These are phyloP conservation scores for Megacollybia marginata DNA, from an alignment of 768 basidiomycete species.

Conservation along the genomic window DNA sequence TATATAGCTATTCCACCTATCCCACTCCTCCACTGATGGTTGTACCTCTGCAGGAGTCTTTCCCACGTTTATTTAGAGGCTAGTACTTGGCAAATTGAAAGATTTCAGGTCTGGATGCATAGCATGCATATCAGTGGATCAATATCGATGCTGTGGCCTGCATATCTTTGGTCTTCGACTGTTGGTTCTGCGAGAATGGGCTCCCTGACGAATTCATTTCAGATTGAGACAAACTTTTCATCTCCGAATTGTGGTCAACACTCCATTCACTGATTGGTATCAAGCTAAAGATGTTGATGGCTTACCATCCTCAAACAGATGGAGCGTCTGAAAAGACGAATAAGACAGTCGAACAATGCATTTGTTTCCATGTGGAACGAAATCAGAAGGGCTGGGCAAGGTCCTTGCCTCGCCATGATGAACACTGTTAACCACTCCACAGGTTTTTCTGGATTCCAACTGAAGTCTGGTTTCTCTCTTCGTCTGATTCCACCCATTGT, in stretches of 20 bases:
- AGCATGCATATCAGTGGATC: too few species aligned
- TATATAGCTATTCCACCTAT: too few species aligned
- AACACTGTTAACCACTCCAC: conserved; percentile 21
- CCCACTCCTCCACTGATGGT: too few species aligned
- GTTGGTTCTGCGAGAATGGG: conserved; percentile 15
- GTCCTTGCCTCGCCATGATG: conserved; percentile 25
- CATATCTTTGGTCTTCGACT: conserved; percentile 9
- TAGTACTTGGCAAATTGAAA: too few species aligned
- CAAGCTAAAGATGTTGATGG: conserved; percentile 21
- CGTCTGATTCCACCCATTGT: conserved; percentile 17
- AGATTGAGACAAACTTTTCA: conserved; percentile 22
- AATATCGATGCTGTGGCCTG: too few species aligned
- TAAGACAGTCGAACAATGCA: conserved; percentile 21
- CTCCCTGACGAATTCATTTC: conserved; percentile 14
- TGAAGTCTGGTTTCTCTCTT: conserved; percentile 15
- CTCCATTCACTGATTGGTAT: conserved; percentile 12
- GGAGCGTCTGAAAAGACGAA: conserved; percentile 25
- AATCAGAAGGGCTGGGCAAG: conserved; percentile 26
- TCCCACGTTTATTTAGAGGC: too few species aligned
- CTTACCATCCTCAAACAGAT: conserved; percentile 31
- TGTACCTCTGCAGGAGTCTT: too few species aligned
- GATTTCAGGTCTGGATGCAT: too few species aligned
- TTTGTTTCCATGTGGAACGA: conserved; percentile 18
- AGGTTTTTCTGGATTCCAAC: conserved; percentile 23
- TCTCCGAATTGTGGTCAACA: conserved; percentile 18